Evolutionary conservation across 495 filamentous ascomycete species (phyloP).

Genomic region (Talaromyces trachyspermus): DNA sequence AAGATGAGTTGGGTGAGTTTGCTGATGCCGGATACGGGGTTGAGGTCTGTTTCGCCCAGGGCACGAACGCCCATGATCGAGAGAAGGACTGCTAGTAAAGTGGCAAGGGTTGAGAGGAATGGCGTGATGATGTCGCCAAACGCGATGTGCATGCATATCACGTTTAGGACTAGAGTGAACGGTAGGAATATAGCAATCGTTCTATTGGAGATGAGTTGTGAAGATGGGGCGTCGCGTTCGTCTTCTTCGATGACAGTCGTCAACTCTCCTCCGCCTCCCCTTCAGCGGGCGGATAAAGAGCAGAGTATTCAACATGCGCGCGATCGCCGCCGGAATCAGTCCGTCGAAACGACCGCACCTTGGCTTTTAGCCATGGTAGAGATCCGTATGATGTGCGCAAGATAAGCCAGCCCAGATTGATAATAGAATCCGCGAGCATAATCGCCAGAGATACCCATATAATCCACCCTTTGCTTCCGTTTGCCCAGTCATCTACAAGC

Average conservation of each 20-base stretch:
- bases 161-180: conserved; percentile 70
- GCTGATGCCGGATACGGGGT: conserved; percentile 92
- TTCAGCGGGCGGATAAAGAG: conserved; percentile 23
- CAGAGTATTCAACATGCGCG: conserved; percentile 35
- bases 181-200: conserved; percentile 68
- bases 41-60: conserved; percentile 91
- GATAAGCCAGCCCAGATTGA: conserved; percentile 79
- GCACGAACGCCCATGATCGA: conserved; percentile 95
- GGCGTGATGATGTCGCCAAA: conserved; percentile 59
- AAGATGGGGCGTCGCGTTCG: conserved; percentile 69
- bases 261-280: conserved; percentile 18
- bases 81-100: conserved; percentile 78
- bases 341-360: conserved; percentile 23
- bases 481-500: conserved; percentile 76
- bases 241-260: no score
- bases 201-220: conserved; percentile 69
- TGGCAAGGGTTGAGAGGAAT: conserved; percentile 70
- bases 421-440: conserved; percentile 89
- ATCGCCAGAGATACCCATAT: conserved; percentile 93
- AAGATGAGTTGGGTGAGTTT: conserved; percentile 96
- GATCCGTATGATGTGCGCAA: conserved; percentile 38
- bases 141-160: conserved; percentile 67
- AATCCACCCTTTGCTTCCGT: conserved; percentile 95
- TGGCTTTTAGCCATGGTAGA: conserved; percentile 35
- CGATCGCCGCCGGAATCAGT: conserved; percentile 12